Evolutionary conservation across 257 asterid species (phyloP).

Genomic region (Solanum gandarillasii): DNA sequence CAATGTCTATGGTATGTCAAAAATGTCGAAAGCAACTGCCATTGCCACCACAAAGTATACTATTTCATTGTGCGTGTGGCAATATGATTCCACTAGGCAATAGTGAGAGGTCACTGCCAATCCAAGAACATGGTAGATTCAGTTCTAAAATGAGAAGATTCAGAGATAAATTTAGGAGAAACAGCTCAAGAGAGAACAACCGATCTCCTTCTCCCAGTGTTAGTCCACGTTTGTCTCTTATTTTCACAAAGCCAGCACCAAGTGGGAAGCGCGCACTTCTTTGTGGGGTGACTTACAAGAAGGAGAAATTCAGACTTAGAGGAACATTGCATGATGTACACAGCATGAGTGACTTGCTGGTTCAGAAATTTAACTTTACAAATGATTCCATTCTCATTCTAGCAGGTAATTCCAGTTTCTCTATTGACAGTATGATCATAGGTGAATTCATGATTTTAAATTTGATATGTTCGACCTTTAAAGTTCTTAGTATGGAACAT

Average conservation of each 20-base stretch:
- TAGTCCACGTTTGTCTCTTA: not conserved
- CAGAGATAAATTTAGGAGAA: conserved; percentile 3
- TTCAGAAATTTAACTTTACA: conserved; percentile 19
- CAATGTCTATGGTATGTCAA: not conserved
- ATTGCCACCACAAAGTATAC: not conserved
- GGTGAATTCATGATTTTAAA: not conserved
- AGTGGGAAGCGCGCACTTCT: conserved; percentile 45
- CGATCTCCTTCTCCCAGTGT: not conserved
- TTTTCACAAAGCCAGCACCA: conserved; percentile 3
- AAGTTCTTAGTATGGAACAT: not conserved
- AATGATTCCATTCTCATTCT: conserved; percentile 33
- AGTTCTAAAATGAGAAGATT: conserved; percentile 3
- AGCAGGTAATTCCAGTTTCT: conserved; percentile 34
- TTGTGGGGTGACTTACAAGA: conserved; percentile 56
- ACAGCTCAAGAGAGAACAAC: not conserved
- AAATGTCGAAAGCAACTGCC: not conserved
- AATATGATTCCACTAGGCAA: not conserved
- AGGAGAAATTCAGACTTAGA: conserved; percentile 32
- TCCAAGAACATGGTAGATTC: conserved; percentile 1
- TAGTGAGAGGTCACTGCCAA: not conserved
- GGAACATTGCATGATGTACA: conserved; percentile 38
- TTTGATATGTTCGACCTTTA: not conserved
- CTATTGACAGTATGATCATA: not conserved
- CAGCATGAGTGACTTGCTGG: conserved; percentile 23
- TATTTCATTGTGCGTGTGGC: conserved; percentile 6